A percentile compares a stretch with the other conserved stretches of the same genome.
These are phyloP conservation scores for Pseudogymnoascus sp. DNA, from an alignment of 2,329 filamentous ascomycete species.

Conservation along the genomic window DNA sequence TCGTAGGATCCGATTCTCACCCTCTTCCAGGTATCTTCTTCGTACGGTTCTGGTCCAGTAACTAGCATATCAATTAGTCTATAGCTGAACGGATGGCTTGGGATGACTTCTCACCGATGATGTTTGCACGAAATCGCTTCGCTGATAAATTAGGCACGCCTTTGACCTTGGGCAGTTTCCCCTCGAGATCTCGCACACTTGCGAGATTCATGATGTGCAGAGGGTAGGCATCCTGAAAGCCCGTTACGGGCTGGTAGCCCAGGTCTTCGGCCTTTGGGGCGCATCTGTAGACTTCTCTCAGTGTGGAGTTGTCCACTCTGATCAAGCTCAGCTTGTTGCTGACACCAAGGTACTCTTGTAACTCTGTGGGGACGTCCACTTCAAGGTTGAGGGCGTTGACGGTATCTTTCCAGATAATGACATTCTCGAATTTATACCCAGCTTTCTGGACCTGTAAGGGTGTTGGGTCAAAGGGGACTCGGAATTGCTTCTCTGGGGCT, in stretches of 20 bases:
- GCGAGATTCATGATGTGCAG: slow-evolving; percentile 58
- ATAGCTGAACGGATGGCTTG: background rate
- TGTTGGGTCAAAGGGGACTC: slow-evolving; percentile 57
- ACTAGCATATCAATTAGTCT: slow-evolving; percentile 33
- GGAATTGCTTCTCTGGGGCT: slow-evolving; percentile 53
- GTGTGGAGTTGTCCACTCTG: slow-evolving; percentile 49
- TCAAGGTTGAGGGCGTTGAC: slow-evolving; percentile 47
- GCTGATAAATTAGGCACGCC: slow-evolving; percentile 46
- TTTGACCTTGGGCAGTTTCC: slow-evolving; percentile 43
- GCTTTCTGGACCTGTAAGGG: slow-evolving; percentile 46
- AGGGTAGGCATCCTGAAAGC: slow-evolving; percentile 67
- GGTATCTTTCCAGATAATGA: slow-evolving; percentile 57
- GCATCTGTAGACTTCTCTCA: slow-evolving; percentile 50
- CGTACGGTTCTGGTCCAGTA: slow-evolving; percentile 53
- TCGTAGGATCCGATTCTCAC: slow-evolving; percentile 45
- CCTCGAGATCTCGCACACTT: slow-evolving; percentile 53
- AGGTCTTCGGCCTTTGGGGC: slow-evolving; percentile 49
- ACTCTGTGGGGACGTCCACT: slow-evolving; percentile 50
- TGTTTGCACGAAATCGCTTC: slow-evolving; percentile 61
- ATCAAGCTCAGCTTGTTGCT: slow-evolving; percentile 60
- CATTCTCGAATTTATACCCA: slow-evolving; percentile 50
- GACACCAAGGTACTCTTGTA: slow-evolving; percentile 57
- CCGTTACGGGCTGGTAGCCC: slow-evolving; percentile 56
- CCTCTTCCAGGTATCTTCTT: slow-evolving; percentile 61
- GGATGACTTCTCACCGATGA: slow-evolving; percentile 44